Base-by-base conservation (phyloP, 352 stramenopile species). In the Hyaloperonospora brassicae region DNA sequence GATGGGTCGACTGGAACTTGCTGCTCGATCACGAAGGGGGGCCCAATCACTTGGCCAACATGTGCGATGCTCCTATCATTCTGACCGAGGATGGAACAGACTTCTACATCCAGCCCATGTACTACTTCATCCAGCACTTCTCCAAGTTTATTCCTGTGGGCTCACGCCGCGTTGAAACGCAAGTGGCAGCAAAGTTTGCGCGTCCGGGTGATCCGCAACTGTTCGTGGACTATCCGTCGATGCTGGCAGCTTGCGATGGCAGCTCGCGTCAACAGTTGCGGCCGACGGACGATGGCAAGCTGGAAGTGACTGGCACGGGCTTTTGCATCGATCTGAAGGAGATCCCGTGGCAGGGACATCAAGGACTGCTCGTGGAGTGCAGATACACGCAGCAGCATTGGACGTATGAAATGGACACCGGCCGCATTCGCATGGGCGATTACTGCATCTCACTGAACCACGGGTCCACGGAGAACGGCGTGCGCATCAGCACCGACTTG, bases 1-100 rank as follows among this genome's bases (percentile, higher is more conserved):
- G 86, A 2, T 97, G 89, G 89, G 82, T 95, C 40, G 87, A 97
- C 72, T 97, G 90, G 89, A 97, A 97, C 67, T 55, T 97, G 39
- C 43, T 96, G 6, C 72, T 97, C 0, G 85, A 95, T 50, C 73
- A 87, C 64, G 79, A 44, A 9, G 90, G 90, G 27, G 90, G 90
- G 4, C 89, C 90, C 4, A 97, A 97, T 68, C 85, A 96, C 64
- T 60, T 81, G 56, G 67, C 60, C 24, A 95, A 95, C 62, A 66
- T 72, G 9, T 89, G 78, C 48, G 80, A 90, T 27, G 76, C 85
- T 17, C 80, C 84, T 22, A 77, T 96, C 49, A 85, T 96, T 55
- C 42, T 95, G 23, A 72, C 72, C 5, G 68, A 89, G 47, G 68
- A 72, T n/a, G 78, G 64, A 25, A 57, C 65, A 50, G 69, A 86